A percentile compares a stretch with the other conserved stretches of the same genome.
Conservation (phyloP, 1,284 basidiomycete genomes). For the Microbotryomycetes sp. region DNA sequence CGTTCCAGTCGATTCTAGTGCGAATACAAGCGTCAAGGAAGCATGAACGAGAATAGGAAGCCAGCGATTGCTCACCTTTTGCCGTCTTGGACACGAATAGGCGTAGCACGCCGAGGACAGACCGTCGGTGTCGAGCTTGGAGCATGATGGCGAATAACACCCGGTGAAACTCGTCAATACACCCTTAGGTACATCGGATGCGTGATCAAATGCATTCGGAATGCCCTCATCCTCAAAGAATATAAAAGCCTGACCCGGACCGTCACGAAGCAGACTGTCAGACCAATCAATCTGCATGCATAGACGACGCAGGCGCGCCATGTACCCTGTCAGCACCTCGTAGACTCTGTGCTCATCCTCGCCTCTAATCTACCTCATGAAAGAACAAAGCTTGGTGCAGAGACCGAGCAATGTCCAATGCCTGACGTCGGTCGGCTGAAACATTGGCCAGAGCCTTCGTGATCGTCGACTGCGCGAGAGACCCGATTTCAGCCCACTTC, state of each 20-base stretch:
- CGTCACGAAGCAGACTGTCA: not conserved
- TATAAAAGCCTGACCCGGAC: not conserved
- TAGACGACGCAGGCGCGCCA: slow-evolving; percentile 87
- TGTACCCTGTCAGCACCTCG: too few species aligned
- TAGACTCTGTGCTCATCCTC: slow-evolving; percentile 47
- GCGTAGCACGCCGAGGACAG: slow-evolving; percentile 36
- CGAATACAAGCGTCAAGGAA: slow-evolving; percentile 34
- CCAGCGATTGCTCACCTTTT: slow-evolving; percentile 34
- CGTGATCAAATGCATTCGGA: not conserved
- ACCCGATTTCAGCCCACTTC: slow-evolving; percentile 4
- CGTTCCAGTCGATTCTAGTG: slow-evolving; percentile 1
- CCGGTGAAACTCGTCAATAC: slow-evolving; percentile 60
- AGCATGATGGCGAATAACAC: slow-evolving; percentile 68
- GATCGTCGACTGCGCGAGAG: slow-evolving; percentile 48
- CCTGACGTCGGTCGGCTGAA: slow-evolving; percentile 66
- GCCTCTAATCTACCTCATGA: slow-evolving; percentile 97
- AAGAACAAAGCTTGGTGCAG: slow-evolving; percentile 90
- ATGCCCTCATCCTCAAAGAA: not conserved
- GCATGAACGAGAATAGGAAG: slow-evolving; percentile 16
- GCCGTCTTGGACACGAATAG: slow-evolving; percentile 63
- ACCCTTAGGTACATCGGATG: slow-evolving; percentile 69
- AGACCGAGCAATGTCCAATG: slow-evolving; percentile 77
- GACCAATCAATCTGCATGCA: slow-evolving; percentile 73
- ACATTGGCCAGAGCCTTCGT: slow-evolving; percentile 38
- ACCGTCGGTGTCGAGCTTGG: slow-evolving; percentile 48